Evolutionary conservation across 306 rosid genomes (phyloP).

Genomic region (Lathyrus tuberosus): DNA sequence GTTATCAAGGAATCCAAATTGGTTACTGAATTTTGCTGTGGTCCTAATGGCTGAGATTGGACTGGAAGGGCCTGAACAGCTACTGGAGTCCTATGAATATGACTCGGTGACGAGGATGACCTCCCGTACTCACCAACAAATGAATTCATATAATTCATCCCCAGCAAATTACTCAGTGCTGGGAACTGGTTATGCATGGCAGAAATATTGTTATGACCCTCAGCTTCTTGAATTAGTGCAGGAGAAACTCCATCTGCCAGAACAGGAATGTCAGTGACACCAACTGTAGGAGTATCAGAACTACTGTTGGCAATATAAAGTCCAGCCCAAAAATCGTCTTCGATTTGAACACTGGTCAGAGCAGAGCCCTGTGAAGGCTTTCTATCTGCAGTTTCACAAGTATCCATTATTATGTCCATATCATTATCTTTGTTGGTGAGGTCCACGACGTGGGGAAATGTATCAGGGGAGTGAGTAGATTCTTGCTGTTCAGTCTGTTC

Average conservation of each 20-base stretch:
- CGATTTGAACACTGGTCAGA: slow-evolving; percentile 42
- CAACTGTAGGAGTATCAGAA: slow-evolving; percentile 46
- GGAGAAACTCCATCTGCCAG: slow-evolving; percentile 51
- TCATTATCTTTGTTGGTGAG: slow-evolving; percentile 66
- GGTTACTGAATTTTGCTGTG: slow-evolving; percentile 54
- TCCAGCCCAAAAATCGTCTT: slow-evolving; percentile 57
- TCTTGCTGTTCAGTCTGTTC: slow-evolving; percentile 55
- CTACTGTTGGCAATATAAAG: slow-evolving; percentile 30
- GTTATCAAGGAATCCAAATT: slow-evolving; percentile 48
- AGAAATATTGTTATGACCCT: slow-evolving; percentile 43
- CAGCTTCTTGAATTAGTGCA: slow-evolving; percentile 54
- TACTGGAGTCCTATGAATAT: slow-evolving; percentile 52
- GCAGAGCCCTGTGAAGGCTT: slow-evolving; percentile 52
- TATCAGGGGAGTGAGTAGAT: slow-evolving; percentile 32
- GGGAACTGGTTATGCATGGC: slow-evolving; percentile 47
- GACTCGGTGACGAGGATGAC: slow-evolving; percentile 41
- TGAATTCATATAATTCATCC: slow-evolving; percentile 37
- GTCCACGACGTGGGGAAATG: slow-evolving; percentile 54
- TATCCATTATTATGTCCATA: slow-evolving; percentile 47
- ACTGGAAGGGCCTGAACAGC: slow-evolving; percentile 92
- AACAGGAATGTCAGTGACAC: slow-evolving; percentile 38
- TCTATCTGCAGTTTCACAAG: slow-evolving; percentile 52
- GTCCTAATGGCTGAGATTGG: slow-evolving; percentile 48
- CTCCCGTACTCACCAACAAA: slow-evolving; percentile 59
- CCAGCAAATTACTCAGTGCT: slow-evolving; percentile 46